Conservation (phyloP, 2,329 filamentous ascomycete genomes). For the Neophaeococcomyces aloes region DNA sequence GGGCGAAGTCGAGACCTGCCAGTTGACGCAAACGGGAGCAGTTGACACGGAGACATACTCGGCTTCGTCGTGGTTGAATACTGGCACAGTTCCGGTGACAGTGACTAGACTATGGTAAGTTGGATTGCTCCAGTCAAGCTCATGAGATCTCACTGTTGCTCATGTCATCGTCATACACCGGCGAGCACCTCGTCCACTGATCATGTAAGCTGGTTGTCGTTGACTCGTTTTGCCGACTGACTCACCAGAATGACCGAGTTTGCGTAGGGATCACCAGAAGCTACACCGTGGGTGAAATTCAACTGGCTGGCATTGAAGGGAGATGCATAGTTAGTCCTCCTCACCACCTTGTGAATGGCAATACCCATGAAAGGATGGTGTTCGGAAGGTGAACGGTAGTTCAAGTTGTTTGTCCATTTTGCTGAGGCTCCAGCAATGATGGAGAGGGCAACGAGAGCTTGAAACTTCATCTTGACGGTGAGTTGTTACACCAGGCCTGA, state of each 20-base stretch:
- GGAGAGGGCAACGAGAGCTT: slow-evolving; percentile 13
- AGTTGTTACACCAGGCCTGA: no score
- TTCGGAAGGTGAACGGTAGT: slow-evolving; percentile 57
- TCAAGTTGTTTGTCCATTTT: slow-evolving; percentile 43
- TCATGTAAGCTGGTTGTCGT: not conserved
- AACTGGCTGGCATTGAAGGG: slow-evolving; percentile 39
- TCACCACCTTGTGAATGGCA: slow-evolving; percentile 51
- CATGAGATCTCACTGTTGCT: slow-evolving; percentile 34
- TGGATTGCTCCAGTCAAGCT: slow-evolving; percentile 31
- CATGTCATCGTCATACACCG: slow-evolving; percentile 35
- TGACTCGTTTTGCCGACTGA: no score
- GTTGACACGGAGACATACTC: slow-evolving; percentile 44
- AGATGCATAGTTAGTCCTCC: slow-evolving; percentile 41
- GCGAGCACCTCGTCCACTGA: slow-evolving; percentile 32
- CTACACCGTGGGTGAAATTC: slow-evolving; percentile 56
- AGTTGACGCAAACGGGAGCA: slow-evolving; percentile 57
- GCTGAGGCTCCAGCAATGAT: slow-evolving; percentile 17
- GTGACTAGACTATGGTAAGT: slow-evolving; percentile 34
- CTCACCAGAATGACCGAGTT: slow-evolving; percentile 31
- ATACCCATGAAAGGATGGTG: slow-evolving; percentile 55
- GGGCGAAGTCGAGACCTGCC: slow-evolving; percentile 45
- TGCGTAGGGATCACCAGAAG: slow-evolving; percentile 37
- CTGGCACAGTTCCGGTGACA: slow-evolving; percentile 45
- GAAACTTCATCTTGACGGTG: slow-evolving; percentile 9
- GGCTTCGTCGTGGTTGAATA: slow-evolving; percentile 45